Conservation (phyloP, 2,329 filamentous ascomycete genomes). For the Cyphellophora europaea region DNA sequence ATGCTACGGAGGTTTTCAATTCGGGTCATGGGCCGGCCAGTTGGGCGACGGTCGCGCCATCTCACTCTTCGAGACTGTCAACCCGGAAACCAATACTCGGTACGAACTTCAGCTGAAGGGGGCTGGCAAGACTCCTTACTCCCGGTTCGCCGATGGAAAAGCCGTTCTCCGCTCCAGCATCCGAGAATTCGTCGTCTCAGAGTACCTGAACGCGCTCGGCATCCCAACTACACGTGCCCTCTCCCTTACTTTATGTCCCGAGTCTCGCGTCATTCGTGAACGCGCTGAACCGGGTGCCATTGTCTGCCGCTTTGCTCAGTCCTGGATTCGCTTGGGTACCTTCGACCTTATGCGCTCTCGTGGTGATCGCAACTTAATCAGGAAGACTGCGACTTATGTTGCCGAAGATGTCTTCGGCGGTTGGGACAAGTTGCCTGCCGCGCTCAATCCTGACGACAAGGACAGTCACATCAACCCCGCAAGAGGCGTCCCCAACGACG, state of each 20-base stretch:
- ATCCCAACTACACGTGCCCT: slow-evolving; percentile 84
- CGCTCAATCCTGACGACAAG: slow-evolving; percentile 27
- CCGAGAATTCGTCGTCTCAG: slow-evolving; percentile 85
- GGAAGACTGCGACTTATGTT: slow-evolving; percentile 69
- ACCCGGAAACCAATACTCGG: slow-evolving; percentile 57
- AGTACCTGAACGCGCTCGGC: slow-evolving; percentile 69
- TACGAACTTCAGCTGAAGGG: slow-evolving; percentile 95
- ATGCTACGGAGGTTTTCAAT: slow-evolving; percentile 68
- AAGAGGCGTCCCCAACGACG: slow-evolving; percentile 46
- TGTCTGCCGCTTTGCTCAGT: slow-evolving; percentile 81
- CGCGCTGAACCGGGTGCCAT: slow-evolving; percentile 82
- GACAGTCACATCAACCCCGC: slow-evolving; percentile 27
- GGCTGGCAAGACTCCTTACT: slow-evolving; percentile 87
- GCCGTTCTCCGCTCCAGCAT: slow-evolving; percentile 89
- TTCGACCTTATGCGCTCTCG: slow-evolving; percentile 85
- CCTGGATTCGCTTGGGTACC: slow-evolving; percentile 87
- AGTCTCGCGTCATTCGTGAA: slow-evolving; percentile 67
- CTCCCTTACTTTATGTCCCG: slow-evolving; percentile 66
- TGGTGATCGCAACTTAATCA: slow-evolving; percentile 65
- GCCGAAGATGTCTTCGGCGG: slow-evolving; percentile 81
- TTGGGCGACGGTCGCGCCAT: slow-evolving; percentile 92
- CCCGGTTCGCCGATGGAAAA: slow-evolving; percentile 89
- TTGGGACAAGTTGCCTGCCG: slow-evolving; percentile 71
- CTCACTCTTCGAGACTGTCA: slow-evolving; percentile 82
- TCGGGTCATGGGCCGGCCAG: slow-evolving; percentile 88